Conservation (phyloP, 148 eudicot species). For the Nepenthes mirabilis region DNA sequence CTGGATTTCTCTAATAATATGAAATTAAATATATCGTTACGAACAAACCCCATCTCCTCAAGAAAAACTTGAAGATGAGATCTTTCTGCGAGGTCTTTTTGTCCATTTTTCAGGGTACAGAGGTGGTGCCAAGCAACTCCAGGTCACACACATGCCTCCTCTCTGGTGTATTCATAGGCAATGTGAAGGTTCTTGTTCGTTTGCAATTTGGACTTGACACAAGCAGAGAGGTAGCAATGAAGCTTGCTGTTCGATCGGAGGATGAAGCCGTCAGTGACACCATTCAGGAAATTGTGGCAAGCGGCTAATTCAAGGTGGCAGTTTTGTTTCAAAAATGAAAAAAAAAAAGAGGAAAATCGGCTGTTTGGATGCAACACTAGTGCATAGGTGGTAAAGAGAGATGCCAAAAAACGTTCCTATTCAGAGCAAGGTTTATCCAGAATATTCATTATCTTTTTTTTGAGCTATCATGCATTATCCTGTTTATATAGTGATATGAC, state of each 20-base stretch:
- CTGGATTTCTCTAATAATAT: no score
- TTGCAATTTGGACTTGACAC: conserved; percentile 76
- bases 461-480: no score
- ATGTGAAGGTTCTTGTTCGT: conserved; percentile 82
- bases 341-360: not conserved
- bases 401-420: no score
- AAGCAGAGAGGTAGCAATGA: conserved; percentile 88
- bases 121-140: conserved; percentile 67
- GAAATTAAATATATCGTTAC: no score
- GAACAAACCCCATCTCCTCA: no score
- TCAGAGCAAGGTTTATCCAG: not conserved
- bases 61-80: no score
- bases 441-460: not conserved
- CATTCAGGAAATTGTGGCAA: conserved; percentile 90
- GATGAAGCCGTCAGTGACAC: conserved; percentile 83
- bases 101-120: conserved; percentile 78
- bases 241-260: conserved; percentile 86
- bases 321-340: not conserved
- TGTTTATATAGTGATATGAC: no score
- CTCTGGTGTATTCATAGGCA: conserved; percentile 86
- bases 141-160: conserved; percentile 90
- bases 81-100: no score
- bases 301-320: conserved; percentile 32
- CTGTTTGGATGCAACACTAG: not conserved
- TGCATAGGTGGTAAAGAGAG: no score